Percentiles rank a stretch among this genome's conserved stretches.
Conservation (phyloP, 257 asterid genomes). For the Thymus quinquecostatus region DNA sequence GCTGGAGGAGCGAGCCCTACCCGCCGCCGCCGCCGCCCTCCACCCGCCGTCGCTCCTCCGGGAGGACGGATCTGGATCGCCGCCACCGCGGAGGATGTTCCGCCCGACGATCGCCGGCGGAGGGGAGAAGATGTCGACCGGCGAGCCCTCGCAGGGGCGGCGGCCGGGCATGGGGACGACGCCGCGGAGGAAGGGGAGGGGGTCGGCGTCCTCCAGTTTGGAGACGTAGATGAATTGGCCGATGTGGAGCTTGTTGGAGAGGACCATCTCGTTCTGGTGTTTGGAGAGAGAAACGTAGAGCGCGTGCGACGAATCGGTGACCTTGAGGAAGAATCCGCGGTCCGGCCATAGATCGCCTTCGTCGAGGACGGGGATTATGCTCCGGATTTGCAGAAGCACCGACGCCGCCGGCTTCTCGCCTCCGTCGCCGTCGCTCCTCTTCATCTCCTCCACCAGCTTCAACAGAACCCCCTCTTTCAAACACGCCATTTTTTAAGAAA, state of each 20-base stretch:
- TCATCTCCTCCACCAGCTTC: constrained; percentile 63
- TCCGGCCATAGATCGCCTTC: constrained; percentile 79
- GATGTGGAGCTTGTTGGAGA: constrained; percentile 41
- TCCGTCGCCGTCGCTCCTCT: constrained; percentile 27
- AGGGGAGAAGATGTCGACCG: constrained; percentile 50
- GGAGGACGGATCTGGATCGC: constrained; percentile 29
- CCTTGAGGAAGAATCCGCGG: constrained; percentile 67
- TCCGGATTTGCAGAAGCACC: constrained; percentile 59
- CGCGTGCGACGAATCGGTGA: constrained; percentile 72
- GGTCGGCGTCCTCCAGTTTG: constrained; percentile 52
- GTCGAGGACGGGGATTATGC: constrained; percentile 75
- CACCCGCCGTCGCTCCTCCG: constrained; percentile 23
- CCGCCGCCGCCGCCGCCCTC: background rate
- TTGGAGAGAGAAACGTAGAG: constrained; percentile 59
- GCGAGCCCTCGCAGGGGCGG: constrained; percentile 60
- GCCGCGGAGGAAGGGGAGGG: constrained; percentile 66
- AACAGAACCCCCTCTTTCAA: constrained; percentile 62
- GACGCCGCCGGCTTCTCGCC: constrained; percentile 28
- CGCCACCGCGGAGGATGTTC: constrained; percentile 8
- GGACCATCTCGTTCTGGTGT: constrained; percentile 66
- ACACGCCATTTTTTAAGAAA: constrained; percentile 41
- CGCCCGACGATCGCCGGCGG: background rate
- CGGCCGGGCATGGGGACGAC: constrained; percentile 63
- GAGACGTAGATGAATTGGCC: constrained; percentile 68
- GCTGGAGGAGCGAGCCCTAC: constrained; percentile 39